Evolutionary conservation across 148 eudicot species (phyloP).

Genomic region (Linanthus parryae): DNA sequence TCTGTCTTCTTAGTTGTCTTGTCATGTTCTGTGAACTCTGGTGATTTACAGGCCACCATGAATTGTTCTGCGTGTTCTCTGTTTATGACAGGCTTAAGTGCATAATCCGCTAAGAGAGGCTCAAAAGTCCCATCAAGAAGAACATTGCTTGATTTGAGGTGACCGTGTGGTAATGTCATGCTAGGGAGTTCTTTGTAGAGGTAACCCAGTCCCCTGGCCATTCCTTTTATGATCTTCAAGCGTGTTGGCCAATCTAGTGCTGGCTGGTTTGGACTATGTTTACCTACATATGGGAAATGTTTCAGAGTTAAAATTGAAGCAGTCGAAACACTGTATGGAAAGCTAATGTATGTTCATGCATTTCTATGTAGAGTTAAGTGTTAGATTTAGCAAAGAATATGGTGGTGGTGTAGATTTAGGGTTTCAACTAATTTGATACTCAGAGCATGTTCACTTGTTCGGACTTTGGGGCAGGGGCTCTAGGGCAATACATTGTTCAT

Average conservation of each 20-base stretch:
- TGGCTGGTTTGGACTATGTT: slow-evolving; percentile 25
- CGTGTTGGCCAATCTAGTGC: slow-evolving; percentile 54
- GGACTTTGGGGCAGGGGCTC: too few species aligned
- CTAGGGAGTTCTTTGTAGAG: slow-evolving; percentile 48
- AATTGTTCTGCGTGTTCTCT: slow-evolving; percentile 52
- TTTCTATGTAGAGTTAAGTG: too few species aligned
- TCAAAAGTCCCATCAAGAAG: slow-evolving; percentile 33
- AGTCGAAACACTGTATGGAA: too few species aligned
- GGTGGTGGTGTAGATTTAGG: too few species aligned
- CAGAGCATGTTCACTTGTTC: too few species aligned
- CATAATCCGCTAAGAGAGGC: slow-evolving; percentile 56
- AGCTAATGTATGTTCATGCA: too few species aligned
- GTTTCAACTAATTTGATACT: too few species aligned
- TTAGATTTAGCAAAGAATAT: too few species aligned
- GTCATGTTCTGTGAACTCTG: slow-evolving; percentile 42
- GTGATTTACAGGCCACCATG: slow-evolving; percentile 74
- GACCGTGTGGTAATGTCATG: slow-evolving; percentile 62
- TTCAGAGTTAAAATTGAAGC: too few species aligned
- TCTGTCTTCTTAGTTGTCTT: slow-evolving; percentile 55
- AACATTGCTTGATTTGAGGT: slow-evolving; percentile 79
- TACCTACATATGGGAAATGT: too few species aligned
- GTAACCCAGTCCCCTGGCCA: slow-evolving; percentile 51
- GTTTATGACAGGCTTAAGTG: slow-evolving; percentile 52
- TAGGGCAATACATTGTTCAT: too few species aligned
- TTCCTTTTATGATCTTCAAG: slow-evolving; percentile 57